Conservation (phyloP, 129 eudicot genomes). For the Tanacetum coccineum region DNA sequence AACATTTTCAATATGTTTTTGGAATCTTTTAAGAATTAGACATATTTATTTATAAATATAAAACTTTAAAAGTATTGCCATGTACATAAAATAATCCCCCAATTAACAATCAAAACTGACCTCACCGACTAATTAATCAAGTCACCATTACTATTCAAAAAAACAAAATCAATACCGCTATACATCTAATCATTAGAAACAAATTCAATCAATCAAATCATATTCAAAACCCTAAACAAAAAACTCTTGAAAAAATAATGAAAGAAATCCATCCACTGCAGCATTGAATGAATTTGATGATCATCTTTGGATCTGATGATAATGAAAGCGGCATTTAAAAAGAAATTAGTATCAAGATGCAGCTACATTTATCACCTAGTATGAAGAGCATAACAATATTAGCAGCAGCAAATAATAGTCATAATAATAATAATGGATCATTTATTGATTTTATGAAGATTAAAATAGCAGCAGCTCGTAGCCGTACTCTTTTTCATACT, state of each 20-base stretch:
- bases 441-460: conserved; percentile 92
- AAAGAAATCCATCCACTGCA: too few relatives aligned
- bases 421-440: too few relatives aligned
- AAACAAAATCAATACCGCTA: neutral
- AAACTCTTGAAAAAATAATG: neutral
- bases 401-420: conserved; percentile 38
- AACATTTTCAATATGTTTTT: too few relatives aligned
- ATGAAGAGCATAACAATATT: conserved; percentile 98
- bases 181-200: conserved; percentile 8
- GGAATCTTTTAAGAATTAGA: too few relatives aligned
- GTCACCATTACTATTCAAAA: too few relatives aligned
- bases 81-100: too few relatives aligned
- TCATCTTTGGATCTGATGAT: conserved; percentile 19
- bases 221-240: neutral
- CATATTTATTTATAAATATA: too few relatives aligned
- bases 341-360: conserved; percentile 65
- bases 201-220: conserved; percentile 19
- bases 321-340: conserved; percentile 17
- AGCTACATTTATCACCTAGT: conserved; percentile 99
- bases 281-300: conserved; percentile 9
- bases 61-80: too few relatives aligned
- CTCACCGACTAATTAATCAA: neutral
- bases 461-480: conserved; percentile 91
- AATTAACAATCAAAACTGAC: too few relatives aligned
- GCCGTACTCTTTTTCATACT: conserved; percentile 82